A percentile compares a stretch with the other conserved stretches of the same genome.
Conservation (phyloP, 2,329 filamentous ascomycete species). For the Aspergillus sp. region DNA sequence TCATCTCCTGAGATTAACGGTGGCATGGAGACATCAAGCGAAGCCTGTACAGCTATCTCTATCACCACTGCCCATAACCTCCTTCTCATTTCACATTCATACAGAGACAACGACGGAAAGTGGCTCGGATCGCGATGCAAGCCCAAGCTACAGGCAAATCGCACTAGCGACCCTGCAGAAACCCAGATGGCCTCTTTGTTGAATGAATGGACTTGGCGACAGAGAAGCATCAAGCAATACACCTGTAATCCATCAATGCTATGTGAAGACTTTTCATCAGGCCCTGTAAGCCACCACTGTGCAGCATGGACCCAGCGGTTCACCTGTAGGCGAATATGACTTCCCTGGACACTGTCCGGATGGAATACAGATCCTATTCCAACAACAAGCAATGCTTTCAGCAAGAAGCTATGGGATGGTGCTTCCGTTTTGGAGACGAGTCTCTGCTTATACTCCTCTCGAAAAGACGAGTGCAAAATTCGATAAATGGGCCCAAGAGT, state of each 20-base stretch:
- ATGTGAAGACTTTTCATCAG: background rate
- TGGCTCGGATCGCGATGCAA: background rate
- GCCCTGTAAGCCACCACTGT: background rate
- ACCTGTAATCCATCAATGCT: background rate
- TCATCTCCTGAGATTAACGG: slow-evolving; percentile 8
- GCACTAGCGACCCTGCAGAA: background rate
- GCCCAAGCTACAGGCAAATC: background rate
- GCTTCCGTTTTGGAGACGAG: background rate
- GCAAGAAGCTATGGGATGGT: background rate
- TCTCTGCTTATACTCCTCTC: background rate
- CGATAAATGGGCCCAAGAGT: background rate
- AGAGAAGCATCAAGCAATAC: background rate
- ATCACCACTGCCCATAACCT: slow-evolving; percentile 23
- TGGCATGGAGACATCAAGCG: slow-evolving; percentile 16
- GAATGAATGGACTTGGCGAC: background rate
- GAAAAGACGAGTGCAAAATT: background rate
- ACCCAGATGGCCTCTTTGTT: background rate
- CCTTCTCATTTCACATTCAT: slow-evolving; percentile 19
- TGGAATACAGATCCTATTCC: background rate
- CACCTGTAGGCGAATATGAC: background rate
- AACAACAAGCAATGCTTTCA: background rate
- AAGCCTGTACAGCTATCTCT: slow-evolving; percentile 22
- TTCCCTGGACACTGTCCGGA: background rate
- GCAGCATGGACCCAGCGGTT: background rate
- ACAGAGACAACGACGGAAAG: slow-evolving; percentile 11